A percentile compares a stretch with the other conserved stretches of the same genome.
phyloP scores from a whole-genome alignment of 2,329 filamentous ascomycete genomes.

The Hansfordia pulvinata region DNA sequence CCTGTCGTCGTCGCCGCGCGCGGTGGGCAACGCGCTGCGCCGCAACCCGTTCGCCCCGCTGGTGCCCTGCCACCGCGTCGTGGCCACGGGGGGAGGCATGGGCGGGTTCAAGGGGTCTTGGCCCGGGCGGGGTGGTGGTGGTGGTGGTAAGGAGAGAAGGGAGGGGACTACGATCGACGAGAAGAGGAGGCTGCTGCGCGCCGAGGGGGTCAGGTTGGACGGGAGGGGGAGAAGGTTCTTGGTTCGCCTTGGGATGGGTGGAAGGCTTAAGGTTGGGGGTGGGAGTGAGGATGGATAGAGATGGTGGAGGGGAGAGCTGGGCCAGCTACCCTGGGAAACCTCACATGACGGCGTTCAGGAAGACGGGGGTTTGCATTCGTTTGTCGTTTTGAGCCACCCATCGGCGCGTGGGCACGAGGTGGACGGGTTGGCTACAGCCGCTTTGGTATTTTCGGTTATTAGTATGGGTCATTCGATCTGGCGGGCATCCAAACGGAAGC shows the following conservation, averaged over 20 bases:
- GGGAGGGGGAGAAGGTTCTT: slow-evolving; percentile 41
- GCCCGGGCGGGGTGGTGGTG: slow-evolving; percentile 43
- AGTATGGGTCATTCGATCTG: no score
- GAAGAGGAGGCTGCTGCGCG: slow-evolving; percentile 46
- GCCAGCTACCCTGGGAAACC: no score
- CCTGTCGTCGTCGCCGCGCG: slow-evolving; percentile 23
- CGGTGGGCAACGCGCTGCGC: slow-evolving; percentile 36
- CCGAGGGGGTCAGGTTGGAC: slow-evolving; percentile 54
- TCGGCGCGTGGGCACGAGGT: no score
- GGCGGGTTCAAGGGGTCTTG: slow-evolving; percentile 60
- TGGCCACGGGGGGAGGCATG: slow-evolving; percentile 58
- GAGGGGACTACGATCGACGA: slow-evolving; percentile 49
- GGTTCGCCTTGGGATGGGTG: slow-evolving; percentile 39
- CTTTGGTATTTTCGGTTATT: no score
- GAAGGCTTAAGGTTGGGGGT: slow-evolving; percentile 8
- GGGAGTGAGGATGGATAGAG: no score
- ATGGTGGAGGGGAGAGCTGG: no score
- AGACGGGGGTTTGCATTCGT: no score
- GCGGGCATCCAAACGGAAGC: no score
- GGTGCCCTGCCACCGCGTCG: slow-evolving; percentile 70
- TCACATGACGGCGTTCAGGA: no score
- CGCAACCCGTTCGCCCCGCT: slow-evolving; percentile 72
- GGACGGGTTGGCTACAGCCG: no score
- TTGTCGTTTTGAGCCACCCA: no score
- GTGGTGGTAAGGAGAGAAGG: no score